Evolutionary conservation across 441 rosid genomes (phyloP).

Genomic region (Hura crepitans): DNA sequence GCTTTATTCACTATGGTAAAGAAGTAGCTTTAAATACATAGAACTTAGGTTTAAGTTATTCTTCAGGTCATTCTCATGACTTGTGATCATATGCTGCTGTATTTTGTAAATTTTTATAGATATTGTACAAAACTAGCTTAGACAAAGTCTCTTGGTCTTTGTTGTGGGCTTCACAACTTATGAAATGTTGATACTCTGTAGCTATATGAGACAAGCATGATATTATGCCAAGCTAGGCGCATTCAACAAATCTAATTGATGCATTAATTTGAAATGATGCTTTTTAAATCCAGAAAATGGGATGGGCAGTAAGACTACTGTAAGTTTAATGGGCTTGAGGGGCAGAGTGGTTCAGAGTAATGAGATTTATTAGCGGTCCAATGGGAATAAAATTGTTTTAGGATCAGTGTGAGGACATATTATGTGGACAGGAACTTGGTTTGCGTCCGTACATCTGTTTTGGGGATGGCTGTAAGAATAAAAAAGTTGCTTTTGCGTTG

Average conservation of each 20-base stretch:
- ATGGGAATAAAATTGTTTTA: background rate
- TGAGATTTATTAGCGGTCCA: background rate
- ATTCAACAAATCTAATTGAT: constrained; percentile 1
- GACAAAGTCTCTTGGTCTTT: background rate
- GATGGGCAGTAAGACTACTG: background rate
- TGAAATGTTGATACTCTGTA: background rate
- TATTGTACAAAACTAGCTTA: background rate
- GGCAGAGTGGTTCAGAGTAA: no score
- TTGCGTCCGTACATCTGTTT: background rate
- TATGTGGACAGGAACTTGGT: background rate
- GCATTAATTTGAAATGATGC: background rate
- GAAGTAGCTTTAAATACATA: background rate
- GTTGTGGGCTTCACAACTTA: background rate
- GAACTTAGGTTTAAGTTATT: background rate
- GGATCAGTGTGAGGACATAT: background rate
- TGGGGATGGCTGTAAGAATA: background rate
- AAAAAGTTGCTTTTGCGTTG: background rate
- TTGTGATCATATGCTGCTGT: background rate
- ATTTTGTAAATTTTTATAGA: background rate
- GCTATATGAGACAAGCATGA: background rate
- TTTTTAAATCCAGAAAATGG: background rate
- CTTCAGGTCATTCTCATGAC: background rate
- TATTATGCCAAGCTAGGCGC: background rate
- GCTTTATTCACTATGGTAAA: background rate
- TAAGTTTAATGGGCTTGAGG: background rate